A percentile compares a stretch with the other conserved stretches of the same genome.
Conservation (phyloP, 768 basidiomycete genomes). For the Trichaptum fuscoviolaceum region DNA sequence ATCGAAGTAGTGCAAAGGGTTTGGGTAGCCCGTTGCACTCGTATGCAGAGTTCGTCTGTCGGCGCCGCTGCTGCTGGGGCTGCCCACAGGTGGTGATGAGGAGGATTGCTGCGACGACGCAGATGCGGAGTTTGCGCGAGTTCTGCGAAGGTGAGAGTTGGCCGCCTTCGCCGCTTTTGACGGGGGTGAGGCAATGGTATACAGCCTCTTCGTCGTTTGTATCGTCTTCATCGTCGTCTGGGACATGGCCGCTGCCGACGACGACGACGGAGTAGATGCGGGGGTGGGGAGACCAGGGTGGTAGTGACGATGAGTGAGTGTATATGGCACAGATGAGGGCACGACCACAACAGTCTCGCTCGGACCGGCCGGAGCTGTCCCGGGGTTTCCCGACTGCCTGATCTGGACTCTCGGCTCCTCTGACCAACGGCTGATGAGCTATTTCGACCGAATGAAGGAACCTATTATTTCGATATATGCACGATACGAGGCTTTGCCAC, state of each 20-base stretch:
- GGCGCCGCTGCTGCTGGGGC: slow-evolving; percentile 40
- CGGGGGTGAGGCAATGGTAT: slow-evolving; percentile 27
- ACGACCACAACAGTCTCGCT: not conserved
- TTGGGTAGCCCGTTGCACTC: slow-evolving; percentile 26
- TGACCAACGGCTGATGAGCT: not conserved
- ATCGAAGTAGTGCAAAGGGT: slow-evolving; percentile 38
- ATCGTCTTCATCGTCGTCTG: slow-evolving; percentile 40
- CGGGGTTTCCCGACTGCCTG: not conserved
- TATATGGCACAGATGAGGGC: not conserved
- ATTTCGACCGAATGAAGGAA: not conserved
- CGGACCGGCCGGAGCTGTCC: not conserved
- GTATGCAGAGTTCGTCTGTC: slow-evolving; percentile 38
- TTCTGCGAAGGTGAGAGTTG: not conserved
- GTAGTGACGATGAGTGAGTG: not conserved
- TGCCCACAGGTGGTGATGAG: slow-evolving; percentile 24
- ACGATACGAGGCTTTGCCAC: not conserved
- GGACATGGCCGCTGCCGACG: not conserved
- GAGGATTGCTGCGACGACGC: slow-evolving; percentile 23
- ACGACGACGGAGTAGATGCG: not conserved
- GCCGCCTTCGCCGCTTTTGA: not conserved
- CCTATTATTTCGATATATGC: not conserved
- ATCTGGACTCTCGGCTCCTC: not conserved
- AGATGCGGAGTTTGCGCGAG: slow-evolving; percentile 25
- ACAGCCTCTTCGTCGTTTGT: slow-evolving; percentile 40
- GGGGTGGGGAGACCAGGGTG: not conserved